These are phyloP conservation scores for Phytophthora pluvialis DNA, from an alignment of 352 stramenopile species.

Conservation along the genomic window DNA sequence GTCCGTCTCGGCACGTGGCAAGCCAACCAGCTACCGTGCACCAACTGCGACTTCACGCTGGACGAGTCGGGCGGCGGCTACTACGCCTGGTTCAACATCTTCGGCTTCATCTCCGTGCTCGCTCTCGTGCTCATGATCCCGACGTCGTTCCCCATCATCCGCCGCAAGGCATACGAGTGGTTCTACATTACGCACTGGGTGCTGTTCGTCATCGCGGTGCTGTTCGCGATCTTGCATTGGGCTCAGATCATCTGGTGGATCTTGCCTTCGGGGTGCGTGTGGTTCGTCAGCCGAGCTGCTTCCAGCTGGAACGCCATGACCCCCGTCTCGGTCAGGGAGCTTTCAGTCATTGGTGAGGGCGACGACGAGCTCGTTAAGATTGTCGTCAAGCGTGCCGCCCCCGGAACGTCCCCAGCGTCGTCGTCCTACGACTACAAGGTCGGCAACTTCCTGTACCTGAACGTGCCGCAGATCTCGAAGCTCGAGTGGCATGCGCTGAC, in stretches of 20 bases:
- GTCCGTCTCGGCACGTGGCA: conserved; percentile 48
- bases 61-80: conserved; percentile 51
- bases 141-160: conserved; percentile 59
- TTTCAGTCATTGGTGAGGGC: conserved; percentile 38
- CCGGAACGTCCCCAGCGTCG: conserved; percentile 38
- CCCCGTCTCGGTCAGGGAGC: conserved; percentile 45
- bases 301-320: conserved; percentile 54
- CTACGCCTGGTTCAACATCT: conserved; percentile 72
- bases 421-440: conserved; percentile 55
- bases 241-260: conserved; percentile 70
- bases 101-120: conserved; percentile 55
- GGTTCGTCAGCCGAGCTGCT: conserved; percentile 56
- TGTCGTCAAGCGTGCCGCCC: conserved; percentile 46
- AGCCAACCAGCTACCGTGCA: conserved; percentile 56
- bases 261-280: conserved; percentile 51
- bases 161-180: conserved; percentile 59
- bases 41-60: conserved; percentile 51
- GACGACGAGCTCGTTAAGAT: conserved; percentile 55
- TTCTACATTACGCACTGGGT: conserved; percentile 71
- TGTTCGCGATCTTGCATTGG: conserved; percentile 68
- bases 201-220: conserved; percentile 57
- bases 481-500: conserved; percentile 66
- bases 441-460: conserved; percentile 63
- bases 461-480: conserved; percentile 59
- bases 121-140: conserved; percentile 62